Evolutionary conservation across 345 rosid species (phyloP), one percentile per base, ranked within the genome.

Genomic region (Citrus maxima): DNA sequence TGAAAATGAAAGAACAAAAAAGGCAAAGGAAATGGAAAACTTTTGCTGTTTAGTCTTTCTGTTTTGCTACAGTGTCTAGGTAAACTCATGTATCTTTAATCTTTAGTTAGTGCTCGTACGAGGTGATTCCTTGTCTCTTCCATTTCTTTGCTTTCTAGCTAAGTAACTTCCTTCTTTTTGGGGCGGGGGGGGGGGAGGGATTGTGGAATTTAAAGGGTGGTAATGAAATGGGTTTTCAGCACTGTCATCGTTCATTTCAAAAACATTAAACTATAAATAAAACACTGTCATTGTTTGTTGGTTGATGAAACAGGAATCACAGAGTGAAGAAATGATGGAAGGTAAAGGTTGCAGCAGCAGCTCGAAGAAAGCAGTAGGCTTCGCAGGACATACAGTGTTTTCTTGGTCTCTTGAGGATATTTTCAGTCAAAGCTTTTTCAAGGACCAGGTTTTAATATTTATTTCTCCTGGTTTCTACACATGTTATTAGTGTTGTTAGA

Each of bases 401-500:
- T 82, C 85, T 16, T 86, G 91, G 91, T 80, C 87, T 7, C 73
- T 86, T 40, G 79, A 85, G 0, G 82, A 86, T 73, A 79, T 88
- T 38, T 69, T 58, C 28, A 49, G 85, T 58, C 65, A 80, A 59
- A 30, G 68, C 28, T 86, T 88, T 67, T 85, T 74, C 70, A 35
- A 49, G 74, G 32, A 84, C 54, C 13, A 80, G 85, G 91, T 51
- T 12, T 12, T 16, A 51, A 51, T 51, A 51, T 51, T 51, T 51
- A 14, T 51, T 16, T 51, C 56, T 51, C 5, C 51, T 3, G 51
- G 56, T 0, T 51, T 51, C 56, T 51, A 14, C 5, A 7, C 6
- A 51, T 16, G 21, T 51, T 51, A 42, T 42, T 3, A 42, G 51
- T 42, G 51, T 42, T 42, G 51, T 42, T 42, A 42, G 16, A 42